Percentiles rank a stretch among this genome's conserved stretches.
Conservation (phyloP, 1,284 basidiomycete genomes). For the Wallemia mellicola region DNA sequence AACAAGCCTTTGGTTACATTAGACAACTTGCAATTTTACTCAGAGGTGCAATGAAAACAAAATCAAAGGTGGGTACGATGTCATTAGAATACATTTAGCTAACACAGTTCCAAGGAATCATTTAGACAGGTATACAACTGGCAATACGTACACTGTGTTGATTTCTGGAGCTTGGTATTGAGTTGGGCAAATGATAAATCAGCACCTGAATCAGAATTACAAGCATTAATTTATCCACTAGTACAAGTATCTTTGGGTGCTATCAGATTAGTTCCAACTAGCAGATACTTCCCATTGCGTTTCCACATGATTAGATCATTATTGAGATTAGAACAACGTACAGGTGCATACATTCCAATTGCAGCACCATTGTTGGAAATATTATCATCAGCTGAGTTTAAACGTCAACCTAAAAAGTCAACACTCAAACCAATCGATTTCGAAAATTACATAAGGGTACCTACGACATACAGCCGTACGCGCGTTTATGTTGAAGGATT, state of each 20-base stretch:
- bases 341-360: constrained; percentile 62
- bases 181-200: constrained; percentile 40
- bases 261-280: constrained; percentile 54
- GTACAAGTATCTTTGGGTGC: constrained; percentile 81
- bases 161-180: constrained; percentile 87
- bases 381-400: constrained; percentile 42
- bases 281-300: constrained; percentile 50
- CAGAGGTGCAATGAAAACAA: constrained; percentile 63
- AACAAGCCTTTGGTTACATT: constrained; percentile 88
- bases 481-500: constrained; percentile 57
- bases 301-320: constrained; percentile 43
- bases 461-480: constrained; percentile 66
- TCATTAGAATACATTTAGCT: too few species aligned
- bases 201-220: constrained; percentile 39
- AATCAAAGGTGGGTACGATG: too few species aligned
- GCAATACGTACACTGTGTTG: constrained; percentile 86
- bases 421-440: constrained; percentile 71
- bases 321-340: constrained; percentile 39
- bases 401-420: constrained; percentile 48
- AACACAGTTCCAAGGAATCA: constrained; percentile 65
- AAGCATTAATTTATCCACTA: constrained; percentile 72
- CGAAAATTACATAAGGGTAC: constrained; percentile 57
- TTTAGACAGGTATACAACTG: constrained; percentile 90
- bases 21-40: constrained; percentile 83
- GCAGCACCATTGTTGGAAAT: constrained; percentile 62